Evolutionary conservation across 208 protist genomes (phyloP), one percentile per base, ranked within the genome.

Genomic region (Trypanosoma congolense): DNA sequence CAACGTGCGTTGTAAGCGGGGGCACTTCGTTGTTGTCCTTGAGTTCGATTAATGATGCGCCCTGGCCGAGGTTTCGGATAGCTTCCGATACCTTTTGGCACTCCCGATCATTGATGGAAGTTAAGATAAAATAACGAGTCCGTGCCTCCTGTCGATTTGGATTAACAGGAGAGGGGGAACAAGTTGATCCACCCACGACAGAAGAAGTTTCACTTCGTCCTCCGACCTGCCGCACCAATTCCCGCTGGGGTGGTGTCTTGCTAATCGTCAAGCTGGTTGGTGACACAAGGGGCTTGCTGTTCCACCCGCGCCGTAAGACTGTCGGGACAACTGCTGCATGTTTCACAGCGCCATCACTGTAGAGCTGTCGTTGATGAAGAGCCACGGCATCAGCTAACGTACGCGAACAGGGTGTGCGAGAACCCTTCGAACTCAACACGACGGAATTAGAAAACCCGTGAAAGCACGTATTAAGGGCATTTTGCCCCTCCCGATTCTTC

Each of bases 141-240:
- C 75, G 45, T n/a, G 43, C 53, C 14, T 72, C 55, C 38, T 82
- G 82, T 10, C 80, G 86, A 54, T 78, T 83, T 5, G 86, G 86
- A 54, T 93, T 83, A 12, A 86, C 53, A n/a, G 86, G 86, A 12
- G 82, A 89, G 12, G 86, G 86, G 25, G 86, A 93, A 5, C 82
- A 74, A 29, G 86, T 93, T n/a, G 75, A 72, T 16, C 80, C 82
- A 28, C 59, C 66, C 21, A 61, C 75, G 18, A 77, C 64, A 9
- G 75, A 82, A 24, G 75, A 84, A 2, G 79, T 69, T 30, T 76
- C 77, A 63, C 83, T 85, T 26, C 58, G 50, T 41, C 29, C 63
- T 26, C n/a, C 66, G 48, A 29, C 53, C 38, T 25, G 33, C 30
- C 25, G 63, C 28, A 3, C 61, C 43, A 19, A 0, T 33, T 14